Evolutionary conservation across 1,284 basidiomycete species (phyloP), one percentile per base, ranked within the genome.

Genomic region (Phlebopus sp.): DNA sequence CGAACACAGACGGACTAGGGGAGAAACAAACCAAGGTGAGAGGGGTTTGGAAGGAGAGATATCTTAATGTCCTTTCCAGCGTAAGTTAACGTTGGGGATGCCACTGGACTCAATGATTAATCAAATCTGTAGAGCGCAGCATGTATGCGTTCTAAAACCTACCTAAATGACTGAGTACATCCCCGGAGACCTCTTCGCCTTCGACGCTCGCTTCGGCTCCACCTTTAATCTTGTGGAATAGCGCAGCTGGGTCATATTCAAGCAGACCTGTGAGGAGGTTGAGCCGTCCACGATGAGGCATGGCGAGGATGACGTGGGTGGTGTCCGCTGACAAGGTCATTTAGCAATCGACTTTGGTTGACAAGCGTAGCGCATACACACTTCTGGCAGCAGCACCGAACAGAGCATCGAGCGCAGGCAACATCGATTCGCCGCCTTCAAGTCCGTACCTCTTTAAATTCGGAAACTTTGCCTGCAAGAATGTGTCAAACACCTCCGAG

Each of bases 381-480:
- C 88, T 75, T 54, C 70, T 63, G 2, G 89, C 78, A 9, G 90
- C 82, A 3, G 78, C 72, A 1, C 75, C 72, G 55, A 94, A 90
- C 10, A 95, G 66, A 0, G 81, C 74, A 56, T 92, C 89, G 2
- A 94, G 72, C 1, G 90, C 90, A 1, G 90, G 86, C 15, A 95
- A 69, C 91, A 94, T 93, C 5, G 87, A 90, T 70, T 95, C 92
- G 1, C 87, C 92, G 1, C 92, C 92, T 67, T 95, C 92, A 23
- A 92, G 72, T 0, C 89, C 88, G 63, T 91, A 92, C 10, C 89
- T 77, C 68, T 92, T 92, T 62, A 92, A 54, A 63, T 86, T 90
- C 0, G 90, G 89, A 60, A 92, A 92, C 64, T 91, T 91, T 42
- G 79, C 68, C 60, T 90, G 89, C 37, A 91, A 67, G 63, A 90